A percentile compares a stretch with the other conserved stretches of the same genome.
Evolutionary conservation across 768 basidiomycete species (phyloP).

Genomic region (Calvatia gigantea): DNA sequence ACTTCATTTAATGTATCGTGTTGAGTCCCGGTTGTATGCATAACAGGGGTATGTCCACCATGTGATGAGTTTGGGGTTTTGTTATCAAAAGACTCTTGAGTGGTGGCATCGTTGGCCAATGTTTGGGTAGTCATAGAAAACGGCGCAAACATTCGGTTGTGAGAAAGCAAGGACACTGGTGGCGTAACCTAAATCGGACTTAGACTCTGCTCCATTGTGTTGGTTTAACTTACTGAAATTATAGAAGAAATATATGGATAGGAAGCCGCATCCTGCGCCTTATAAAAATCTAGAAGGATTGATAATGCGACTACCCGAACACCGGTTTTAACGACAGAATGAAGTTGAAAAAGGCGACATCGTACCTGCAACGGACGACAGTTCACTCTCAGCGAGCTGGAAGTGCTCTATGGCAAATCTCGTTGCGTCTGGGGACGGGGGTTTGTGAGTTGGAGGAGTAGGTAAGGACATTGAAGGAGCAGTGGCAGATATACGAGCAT

Average conservation of each 20-base stretch:
- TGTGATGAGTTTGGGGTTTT: conserved; percentile 56
- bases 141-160: neutral
- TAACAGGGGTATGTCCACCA: conserved; percentile 51
- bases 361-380: conserved; percentile 59
- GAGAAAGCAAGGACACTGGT: conserved; percentile 28
- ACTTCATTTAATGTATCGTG: neutral
- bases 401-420: conserved; percentile 68
- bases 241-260: conserved; percentile 51
- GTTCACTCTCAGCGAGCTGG: conserved; percentile 56
- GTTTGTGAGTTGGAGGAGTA: conserved; percentile 76
- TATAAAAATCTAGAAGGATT: conserved; percentile 73
- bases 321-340: conserved; percentile 7
- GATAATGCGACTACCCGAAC: conserved; percentile 49
- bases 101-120: conserved; percentile 13
- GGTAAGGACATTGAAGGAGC: conserved; percentile 75
- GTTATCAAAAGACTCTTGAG: conserved; percentile 12
- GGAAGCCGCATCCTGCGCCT: conserved; percentile 47
- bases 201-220: neutral
- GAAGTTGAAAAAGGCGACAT: neutral
- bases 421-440: conserved; percentile 65
- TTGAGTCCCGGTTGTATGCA: conserved; percentile 13
- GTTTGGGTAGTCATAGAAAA: conserved; percentile 6
- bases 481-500: conserved; percentile 68
- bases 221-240: conserved; percentile 38
- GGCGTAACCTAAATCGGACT: conserved; percentile 39